Base-by-base conservation (phyloP, 1,139 yeast genomes). In the Saccharomyces hybrid region DNA sequence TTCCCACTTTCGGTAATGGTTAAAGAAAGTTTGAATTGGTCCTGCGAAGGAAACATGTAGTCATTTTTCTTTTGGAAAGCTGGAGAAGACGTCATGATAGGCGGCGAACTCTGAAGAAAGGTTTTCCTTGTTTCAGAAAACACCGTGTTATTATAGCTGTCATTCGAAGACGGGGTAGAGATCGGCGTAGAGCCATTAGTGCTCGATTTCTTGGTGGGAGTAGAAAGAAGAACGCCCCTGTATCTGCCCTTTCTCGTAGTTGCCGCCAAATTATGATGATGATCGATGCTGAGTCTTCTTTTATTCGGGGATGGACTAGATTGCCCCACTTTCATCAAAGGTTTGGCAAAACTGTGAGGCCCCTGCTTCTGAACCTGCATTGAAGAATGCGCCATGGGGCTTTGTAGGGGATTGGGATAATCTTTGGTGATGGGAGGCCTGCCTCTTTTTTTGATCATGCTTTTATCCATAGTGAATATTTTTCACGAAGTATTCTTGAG, bases 301-400 rank as follows among this genome's bases (percentile, higher is more conserved):
- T 62, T 63, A 51, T 59, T 58, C 26, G 66, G 65, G 16, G 64
- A 62, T 3, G 66, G 65, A 13, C 65, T 60, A 20, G 61, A 51
- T 13, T 57, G 55, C 8, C 64, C 67, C 2, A 69, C 65, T 53
- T 67, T 67, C 72, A 68, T 69, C 51, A 64, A 55, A 8, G 72
- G 71, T 53, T 67, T 67, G 3, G 68, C 60, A 46, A 65, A 67
- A 23, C 58, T 57, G 26, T 61, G 62, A 7, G 65, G 56, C 11
- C 68, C 69, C 44, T 59, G 59, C 50, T 56, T 64, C 50, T 68
- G 70, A 38, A 69, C 68, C 51, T 64, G 63, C 54, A 64, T 48
- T 3, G 72, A 69, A 4, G 71, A 65, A 29, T 63, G 64, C 5
- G 72, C 72, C 71, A 69, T 68, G 16, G 72, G 72, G 16, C 69